phyloP scores from a whole-genome alignment of 768 basidiomycete genomes.

The Nidularia pulvinata region DNA sequence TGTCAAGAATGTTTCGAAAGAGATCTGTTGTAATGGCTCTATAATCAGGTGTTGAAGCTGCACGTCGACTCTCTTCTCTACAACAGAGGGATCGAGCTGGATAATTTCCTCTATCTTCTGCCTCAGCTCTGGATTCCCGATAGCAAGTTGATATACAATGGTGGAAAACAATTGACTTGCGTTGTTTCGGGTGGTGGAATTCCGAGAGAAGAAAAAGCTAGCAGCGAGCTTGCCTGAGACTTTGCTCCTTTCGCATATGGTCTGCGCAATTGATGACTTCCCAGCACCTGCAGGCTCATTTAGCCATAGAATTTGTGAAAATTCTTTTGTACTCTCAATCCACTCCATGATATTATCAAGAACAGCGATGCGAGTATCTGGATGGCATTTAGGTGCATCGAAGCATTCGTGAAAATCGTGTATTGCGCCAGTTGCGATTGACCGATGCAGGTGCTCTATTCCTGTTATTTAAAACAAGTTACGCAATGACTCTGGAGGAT shows the following conservation, averaged over 20 bases:
- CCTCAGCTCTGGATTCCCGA: slow-evolving; percentile 1
- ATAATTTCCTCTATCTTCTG: slow-evolving; percentile 4
- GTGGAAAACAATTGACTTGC: slow-evolving; percentile 22
- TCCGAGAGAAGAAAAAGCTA: slow-evolving; percentile 32
- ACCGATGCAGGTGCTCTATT: too few relatives aligned
- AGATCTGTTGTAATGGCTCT: slow-evolving; percentile 5
- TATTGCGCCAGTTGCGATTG: neutral
- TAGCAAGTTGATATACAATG: slow-evolving; percentile 23
- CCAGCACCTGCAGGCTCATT: slow-evolving; percentile 20
- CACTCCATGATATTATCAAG: slow-evolving; percentile 5
- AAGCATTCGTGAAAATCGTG: slow-evolving; percentile 10
- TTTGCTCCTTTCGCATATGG: slow-evolving; percentile 15
- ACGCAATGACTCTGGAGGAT: too few relatives aligned
- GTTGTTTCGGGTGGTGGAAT: slow-evolving; percentile 15
- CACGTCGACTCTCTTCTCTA: slow-evolving; percentile 6
- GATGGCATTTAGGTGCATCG: slow-evolving; percentile 16
- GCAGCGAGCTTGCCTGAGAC: slow-evolving; percentile 16
- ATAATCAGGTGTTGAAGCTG: slow-evolving; percentile 13
- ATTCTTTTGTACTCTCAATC: neutral
- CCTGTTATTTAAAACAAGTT: too few relatives aligned
- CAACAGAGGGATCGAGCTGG: slow-evolving; percentile 10
- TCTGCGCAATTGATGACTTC: slow-evolving; percentile 21
- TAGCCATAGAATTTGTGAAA: slow-evolving; percentile 11
- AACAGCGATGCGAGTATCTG: slow-evolving; percentile 8
- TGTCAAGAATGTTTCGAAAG: neutral